phyloP scores from a whole-genome alignment of 2,329 filamentous ascomycete species.

The Ophiostoma perfectum region DNA sequence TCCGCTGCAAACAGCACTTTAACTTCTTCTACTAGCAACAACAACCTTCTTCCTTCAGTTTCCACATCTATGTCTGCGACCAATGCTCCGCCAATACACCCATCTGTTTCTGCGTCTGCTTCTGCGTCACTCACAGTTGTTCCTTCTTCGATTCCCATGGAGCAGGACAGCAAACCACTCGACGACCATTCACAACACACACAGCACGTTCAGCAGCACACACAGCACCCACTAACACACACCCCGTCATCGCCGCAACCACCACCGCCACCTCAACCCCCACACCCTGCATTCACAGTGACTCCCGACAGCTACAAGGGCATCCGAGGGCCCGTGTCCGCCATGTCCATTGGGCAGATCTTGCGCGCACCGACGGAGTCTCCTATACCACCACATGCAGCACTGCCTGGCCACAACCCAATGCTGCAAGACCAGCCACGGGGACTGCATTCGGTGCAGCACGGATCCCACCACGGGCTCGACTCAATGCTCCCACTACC shows the following conservation, averaged over 20 bases:
- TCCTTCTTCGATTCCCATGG: slow-evolving; percentile 20
- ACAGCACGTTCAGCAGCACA: slow-evolving; percentile 4
- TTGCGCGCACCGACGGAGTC: slow-evolving; percentile 30
- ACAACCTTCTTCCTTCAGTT: slow-evolving; percentile 8
- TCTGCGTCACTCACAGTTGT: background rate
- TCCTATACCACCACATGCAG: slow-evolving; percentile 29
- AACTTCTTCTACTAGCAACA: slow-evolving; percentile 3
- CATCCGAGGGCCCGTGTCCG: slow-evolving; percentile 41
- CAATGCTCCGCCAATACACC: slow-evolving; percentile 18
- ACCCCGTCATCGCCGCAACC: slow-evolving; percentile 41
- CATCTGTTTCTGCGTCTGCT: slow-evolving; percentile 9
- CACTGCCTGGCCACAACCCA: slow-evolving; percentile 30
- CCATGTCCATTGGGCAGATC: slow-evolving; percentile 34
- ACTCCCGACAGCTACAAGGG: slow-evolving; percentile 42
- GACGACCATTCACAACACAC: slow-evolving; percentile 16
- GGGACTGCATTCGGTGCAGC: slow-evolving; percentile 34
- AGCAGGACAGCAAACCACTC: slow-evolving; percentile 23
- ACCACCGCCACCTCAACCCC: slow-evolving; percentile 20
- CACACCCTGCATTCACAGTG: slow-evolving; percentile 30
- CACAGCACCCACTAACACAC: slow-evolving; percentile 7
- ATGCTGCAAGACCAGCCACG: slow-evolving; percentile 33
- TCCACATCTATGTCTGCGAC: slow-evolving; percentile 18
- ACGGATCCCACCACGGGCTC: slow-evolving; percentile 32
- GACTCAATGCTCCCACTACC: slow-evolving; percentile 25
- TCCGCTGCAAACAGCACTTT: background rate